Percentiles rank a stretch among this genome's conserved stretches.
Conservation (phyloP, 116 monocot species). For the Phalaenopsis hybrid region DNA sequence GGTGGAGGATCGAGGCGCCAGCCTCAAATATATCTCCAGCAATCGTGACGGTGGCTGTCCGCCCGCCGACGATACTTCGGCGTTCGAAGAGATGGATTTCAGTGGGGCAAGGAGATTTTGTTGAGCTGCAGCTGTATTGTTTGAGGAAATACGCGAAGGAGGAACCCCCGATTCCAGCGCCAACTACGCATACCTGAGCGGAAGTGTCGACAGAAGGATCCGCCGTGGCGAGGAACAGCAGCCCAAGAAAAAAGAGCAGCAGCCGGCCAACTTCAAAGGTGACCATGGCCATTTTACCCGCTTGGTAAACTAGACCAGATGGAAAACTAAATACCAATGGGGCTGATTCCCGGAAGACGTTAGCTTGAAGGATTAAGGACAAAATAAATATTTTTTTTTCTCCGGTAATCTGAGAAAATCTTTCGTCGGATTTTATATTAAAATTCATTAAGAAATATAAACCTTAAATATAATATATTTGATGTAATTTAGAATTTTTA, state of each 20-base stretch:
- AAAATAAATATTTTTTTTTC: too few species aligned
- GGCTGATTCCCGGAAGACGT: too few species aligned
- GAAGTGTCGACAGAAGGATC: neutral
- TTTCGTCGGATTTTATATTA: too few species aligned
- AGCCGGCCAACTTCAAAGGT: neutral
- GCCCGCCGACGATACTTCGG: conserved; percentile 47
- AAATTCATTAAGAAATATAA: too few species aligned
- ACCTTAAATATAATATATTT: too few species aligned
- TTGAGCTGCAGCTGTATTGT: conserved; percentile 26
- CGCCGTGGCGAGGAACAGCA: neutral
- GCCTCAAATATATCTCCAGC: conserved; percentile 84
- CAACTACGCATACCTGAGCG: conserved; percentile 52
- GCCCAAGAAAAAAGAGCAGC: neutral
- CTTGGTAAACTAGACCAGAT: neutral
- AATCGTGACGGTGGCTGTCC: conserved; percentile 69
- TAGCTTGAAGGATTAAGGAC: too few species aligned
- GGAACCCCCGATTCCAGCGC: conserved; percentile 67
- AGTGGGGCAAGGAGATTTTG: conserved; percentile 17
- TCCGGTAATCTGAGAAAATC: too few species aligned
- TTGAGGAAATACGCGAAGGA: conserved; percentile 71
- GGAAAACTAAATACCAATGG: neutral
- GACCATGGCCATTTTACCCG: neutral
- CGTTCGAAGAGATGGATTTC: conserved; percentile 74
- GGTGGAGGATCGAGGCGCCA: conserved; percentile 84
- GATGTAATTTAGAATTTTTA: too few species aligned